Conservation (phyloP, 2,329 filamentous ascomycete species). For the Emmonsiellopsis sp. region DNA sequence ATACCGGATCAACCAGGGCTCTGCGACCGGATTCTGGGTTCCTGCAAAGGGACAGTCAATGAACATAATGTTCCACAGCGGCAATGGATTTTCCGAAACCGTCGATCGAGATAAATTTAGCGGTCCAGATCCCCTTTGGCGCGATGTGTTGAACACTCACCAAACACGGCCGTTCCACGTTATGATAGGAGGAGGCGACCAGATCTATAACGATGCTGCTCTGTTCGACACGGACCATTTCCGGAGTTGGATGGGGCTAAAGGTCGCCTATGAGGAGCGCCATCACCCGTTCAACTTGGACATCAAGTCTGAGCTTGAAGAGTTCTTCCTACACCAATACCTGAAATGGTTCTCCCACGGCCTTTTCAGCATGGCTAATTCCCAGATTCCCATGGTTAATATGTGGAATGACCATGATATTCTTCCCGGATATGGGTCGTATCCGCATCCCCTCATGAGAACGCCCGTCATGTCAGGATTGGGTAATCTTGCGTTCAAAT, state of each 20-base stretch:
- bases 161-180: slow-evolving; percentile 91
- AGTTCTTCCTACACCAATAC: slow-evolving; percentile 81
- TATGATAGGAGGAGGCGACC: slow-evolving; percentile 95
- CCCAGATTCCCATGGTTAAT: slow-evolving; percentile 97
- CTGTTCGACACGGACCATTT: slow-evolving; percentile 68
- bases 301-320: slow-evolving; percentile 81
- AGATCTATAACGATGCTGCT: slow-evolving; percentile 88
- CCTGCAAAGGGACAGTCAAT: slow-evolving; percentile 75
- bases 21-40: slow-evolving; percentile 88
- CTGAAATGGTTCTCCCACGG: slow-evolving; percentile 95
- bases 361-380: slow-evolving; percentile 81
- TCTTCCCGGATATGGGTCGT: slow-evolving; percentile 87
- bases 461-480: slow-evolving; percentile 83
- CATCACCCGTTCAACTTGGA: slow-evolving; percentile 66
- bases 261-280: slow-evolving; percentile 71
- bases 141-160: slow-evolving; percentile 87
- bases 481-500: slow-evolving; percentile 90
- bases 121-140: slow-evolving; percentile 93
- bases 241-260: slow-evolving; percentile 73
- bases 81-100: slow-evolving; percentile 84
- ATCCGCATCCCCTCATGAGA: slow-evolving; percentile 83
- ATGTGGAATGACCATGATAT: slow-evolving; percentile 95
- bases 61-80: slow-evolving; percentile 99
- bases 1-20: slow-evolving; percentile 90
- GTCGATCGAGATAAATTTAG: slow-evolving; percentile 72